Evolutionary conservation across 768 basidiomycete genomes (phyloP).

Genomic region (Naematelia encephala): DNA sequence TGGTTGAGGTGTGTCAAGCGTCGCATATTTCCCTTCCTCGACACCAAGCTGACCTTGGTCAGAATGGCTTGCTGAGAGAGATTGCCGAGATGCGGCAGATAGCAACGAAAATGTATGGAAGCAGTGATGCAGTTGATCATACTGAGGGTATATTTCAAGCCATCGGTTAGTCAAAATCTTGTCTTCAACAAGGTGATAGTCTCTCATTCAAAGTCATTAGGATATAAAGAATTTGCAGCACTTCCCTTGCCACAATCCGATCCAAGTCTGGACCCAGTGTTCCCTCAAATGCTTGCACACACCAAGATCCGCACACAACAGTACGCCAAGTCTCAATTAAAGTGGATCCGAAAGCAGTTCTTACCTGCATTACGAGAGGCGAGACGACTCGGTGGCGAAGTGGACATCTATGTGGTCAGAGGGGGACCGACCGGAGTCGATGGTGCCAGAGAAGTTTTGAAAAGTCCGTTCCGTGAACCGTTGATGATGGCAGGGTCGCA

Average conservation of each 20-base stretch:
- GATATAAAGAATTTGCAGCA: constrained; percentile 85
- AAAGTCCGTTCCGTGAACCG: constrained; percentile 12
- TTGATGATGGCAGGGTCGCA: constrained; percentile 56
- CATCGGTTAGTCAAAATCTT: constrained; percentile 61
- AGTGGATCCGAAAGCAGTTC: constrained; percentile 88
- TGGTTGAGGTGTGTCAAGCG: constrained; percentile 67
- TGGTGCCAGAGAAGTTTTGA: constrained; percentile 63
- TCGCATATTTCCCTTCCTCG: neutral
- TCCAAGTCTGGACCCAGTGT: constrained; percentile 47
- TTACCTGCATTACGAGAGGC: constrained; percentile 65
- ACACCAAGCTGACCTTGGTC: constrained; percentile 31
- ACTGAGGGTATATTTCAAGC: constrained; percentile 82
- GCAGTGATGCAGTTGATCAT: constrained; percentile 24
- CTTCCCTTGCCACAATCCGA: constrained; percentile 52
- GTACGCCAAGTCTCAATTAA: constrained; percentile 86
- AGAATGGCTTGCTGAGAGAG: constrained; percentile 71
- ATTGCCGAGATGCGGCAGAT: constrained; percentile 58
- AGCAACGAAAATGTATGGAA: constrained; percentile 35
- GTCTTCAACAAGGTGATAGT: constrained; percentile 1
- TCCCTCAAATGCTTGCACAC: constrained; percentile 61
- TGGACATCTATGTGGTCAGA: constrained; percentile 40
- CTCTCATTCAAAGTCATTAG: too few relatives aligned
- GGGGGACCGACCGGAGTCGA: constrained; percentile 59
- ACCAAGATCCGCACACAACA: constrained; percentile 86
- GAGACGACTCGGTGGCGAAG: constrained; percentile 51